Evolutionary conservation across 345 rosid genomes (phyloP), one percentile per base, ranked within the genome.

Genomic region (Gossypium turneri): DNA sequence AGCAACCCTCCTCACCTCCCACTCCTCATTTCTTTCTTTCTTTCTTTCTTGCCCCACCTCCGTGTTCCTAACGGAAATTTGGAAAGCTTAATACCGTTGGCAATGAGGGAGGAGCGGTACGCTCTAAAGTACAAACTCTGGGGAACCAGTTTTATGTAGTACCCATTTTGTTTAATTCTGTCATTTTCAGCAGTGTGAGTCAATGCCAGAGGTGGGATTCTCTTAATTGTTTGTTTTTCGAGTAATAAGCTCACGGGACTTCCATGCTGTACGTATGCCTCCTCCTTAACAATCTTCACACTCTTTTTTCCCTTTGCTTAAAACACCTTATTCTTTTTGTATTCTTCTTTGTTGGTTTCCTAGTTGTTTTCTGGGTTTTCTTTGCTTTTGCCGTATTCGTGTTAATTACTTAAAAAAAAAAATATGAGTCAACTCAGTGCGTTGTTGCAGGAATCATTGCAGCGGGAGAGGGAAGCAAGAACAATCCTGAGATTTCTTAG

Each of bases 401-500:
- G 73, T 51, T 50, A 17, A 55, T n/a, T 19, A 12, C 13, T 47
- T 0, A 3, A 48, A 3, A 27, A 24, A 52, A 24, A 52, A 75
- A 66, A 75, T 4, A 92, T 92, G 94, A 90, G 83, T 80, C 84
- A 72, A 71, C 88, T 90, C 47, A 12, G 75, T 47, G 44, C 82
- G 19, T 52, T 85, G 12, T 81, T 74, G 87, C 94, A 88, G 82
- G 73, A 83, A 50, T 68, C 85, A 12, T 71, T 73, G 2, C 75
- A 29, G 72, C 43, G 82, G 43, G 83, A 76, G 0, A 78, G 81
- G 19, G 81, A 60, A 75, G 65, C 85, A 2, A 79, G 77, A 41
- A 89, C 92, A 44, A 80, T 87, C 70, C 85, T 88, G 8, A 81
- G 82, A 60, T 74, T 91, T 48, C 88, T 88, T 63, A 81, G 91